Base-by-base conservation (phyloP, 805 yeast genomes). In the Candida golubevii region DNA sequence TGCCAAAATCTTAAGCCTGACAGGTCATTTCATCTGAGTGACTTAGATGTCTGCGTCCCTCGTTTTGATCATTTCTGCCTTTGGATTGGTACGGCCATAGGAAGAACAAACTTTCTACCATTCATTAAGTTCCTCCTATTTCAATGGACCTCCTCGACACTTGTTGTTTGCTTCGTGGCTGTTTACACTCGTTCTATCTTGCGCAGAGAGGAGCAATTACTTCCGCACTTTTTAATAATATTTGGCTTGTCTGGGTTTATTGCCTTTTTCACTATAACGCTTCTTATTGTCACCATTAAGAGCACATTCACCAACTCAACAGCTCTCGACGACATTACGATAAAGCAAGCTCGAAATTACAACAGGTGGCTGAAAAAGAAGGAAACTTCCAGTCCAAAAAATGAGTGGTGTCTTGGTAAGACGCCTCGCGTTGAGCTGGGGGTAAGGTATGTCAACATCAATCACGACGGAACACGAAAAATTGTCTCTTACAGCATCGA, bases 51-150 rank as follows among this genome's bases (percentile, higher is more conserved):
- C 23, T 88, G 95, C 57, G 79, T 89, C 0, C 80, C 86, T 0
- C 71, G 75, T 45, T 84, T 86, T 71, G 98, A 90, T 62, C 98
- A 90, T 60, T 83, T 74, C 56, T 90, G 98, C 59, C 57, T 79
- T 0, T 88, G 88, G 83, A 62, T 91, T 0, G 95, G 95, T 1
- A 60, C 74, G 0, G 77, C 80, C 5, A 78, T 90, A 36, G 97
- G 96, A 0, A 75, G 77, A 46, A 60, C 66, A 33, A 90, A 91
- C 62, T 79, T 80, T 58, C 58, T 74, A 39, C 63, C 70, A 27
- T 89, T 89, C 55, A 41, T 82, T 3, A 80, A 77, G 48, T 82
- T 75, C 54, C 55, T 75, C 29, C 35, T 69, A 6, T 66, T 69
- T 54, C 61, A 71, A 28, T 60, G 64, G 26, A 18, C 60, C 3